Percentiles rank a stretch among this genome's conserved stretches.
These are phyloP conservation scores for Neopestalotiopsis clavispora DNA, from an alignment of 2,329 filamentous ascomycete species.

Conservation along the genomic window DNA sequence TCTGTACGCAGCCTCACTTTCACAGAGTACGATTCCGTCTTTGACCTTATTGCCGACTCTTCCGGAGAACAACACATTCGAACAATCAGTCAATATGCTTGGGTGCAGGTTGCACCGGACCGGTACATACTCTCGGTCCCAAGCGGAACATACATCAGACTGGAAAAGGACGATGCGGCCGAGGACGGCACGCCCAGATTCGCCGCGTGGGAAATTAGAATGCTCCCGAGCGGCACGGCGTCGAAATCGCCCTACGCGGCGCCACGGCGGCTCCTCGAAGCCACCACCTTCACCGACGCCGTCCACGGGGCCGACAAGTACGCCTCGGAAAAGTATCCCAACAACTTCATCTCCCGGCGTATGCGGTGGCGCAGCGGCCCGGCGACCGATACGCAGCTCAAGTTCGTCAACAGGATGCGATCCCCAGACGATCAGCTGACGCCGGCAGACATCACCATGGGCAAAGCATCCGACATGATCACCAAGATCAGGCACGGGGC, in stretches of 20 bases:
- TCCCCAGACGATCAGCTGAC: constrained; percentile 58
- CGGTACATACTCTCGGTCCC: constrained; percentile 74
- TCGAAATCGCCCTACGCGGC: constrained; percentile 67
- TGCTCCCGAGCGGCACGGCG: constrained; percentile 43
- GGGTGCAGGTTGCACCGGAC: constrained; percentile 78
- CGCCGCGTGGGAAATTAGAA: constrained; percentile 53
- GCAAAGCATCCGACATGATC: constrained; percentile 87
- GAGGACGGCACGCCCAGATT: constrained; percentile 38
- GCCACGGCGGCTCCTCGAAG: constrained; percentile 70
- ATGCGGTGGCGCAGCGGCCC: constrained; percentile 73
- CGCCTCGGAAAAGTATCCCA: constrained; percentile 69
- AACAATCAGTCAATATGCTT: constrained; percentile 74
- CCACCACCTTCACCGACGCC: constrained; percentile 72
- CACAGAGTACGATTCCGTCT: constrained; percentile 90
- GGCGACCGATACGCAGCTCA: constrained; percentile 69
- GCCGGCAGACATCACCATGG: constrained; percentile 70
- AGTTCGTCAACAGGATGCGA: constrained; percentile 71
- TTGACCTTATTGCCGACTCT: constrained; percentile 85
- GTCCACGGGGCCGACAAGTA: constrained; percentile 87
- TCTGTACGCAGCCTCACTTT: constrained; percentile 66
- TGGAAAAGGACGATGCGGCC: constrained; percentile 47
- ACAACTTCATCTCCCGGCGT: constrained; percentile 66
- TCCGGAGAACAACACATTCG: constrained; percentile 81
- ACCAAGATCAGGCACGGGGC: constrained; percentile 89
- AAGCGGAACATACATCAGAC: constrained; percentile 64